A percentile compares a stretch with the other conserved stretches of the same genome.
Conservation (phyloP, 1,139 yeast genomes). For the Zygoascus sp. region DNA sequence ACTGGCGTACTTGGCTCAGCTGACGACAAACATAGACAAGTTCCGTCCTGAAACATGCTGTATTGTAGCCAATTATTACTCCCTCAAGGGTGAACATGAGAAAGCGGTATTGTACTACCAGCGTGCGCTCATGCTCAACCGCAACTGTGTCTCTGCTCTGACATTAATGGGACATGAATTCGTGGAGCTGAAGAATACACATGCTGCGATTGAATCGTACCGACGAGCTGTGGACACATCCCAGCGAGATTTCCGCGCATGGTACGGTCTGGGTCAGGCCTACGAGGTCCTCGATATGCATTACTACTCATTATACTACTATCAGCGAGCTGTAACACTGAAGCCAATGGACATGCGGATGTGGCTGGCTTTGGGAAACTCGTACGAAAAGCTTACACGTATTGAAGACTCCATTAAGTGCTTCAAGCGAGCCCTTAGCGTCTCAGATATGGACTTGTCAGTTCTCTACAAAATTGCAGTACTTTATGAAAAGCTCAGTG, state of each 20-base stretch:
- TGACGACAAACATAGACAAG: slow-evolving; percentile 75
- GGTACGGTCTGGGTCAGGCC: slow-evolving; percentile 99
- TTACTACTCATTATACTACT: slow-evolving; percentile 84
- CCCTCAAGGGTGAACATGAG: slow-evolving; percentile 89
- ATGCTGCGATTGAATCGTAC: slow-evolving; percentile 96
- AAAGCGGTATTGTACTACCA: slow-evolving; percentile 91
- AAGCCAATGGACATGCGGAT: slow-evolving; percentile 87
- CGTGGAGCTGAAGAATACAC: slow-evolving; percentile 91
- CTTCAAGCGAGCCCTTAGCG: slow-evolving; percentile 46
- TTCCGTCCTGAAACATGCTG: slow-evolving; percentile 95
- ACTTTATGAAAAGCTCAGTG: slow-evolving; percentile 56
- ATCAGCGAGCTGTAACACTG: slow-evolving; percentile 83
- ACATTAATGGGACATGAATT: slow-evolving; percentile 98
- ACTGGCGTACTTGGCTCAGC: slow-evolving; percentile 80
- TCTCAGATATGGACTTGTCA: slow-evolving; percentile 46
- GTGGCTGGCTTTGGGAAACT: slow-evolving; percentile 95
- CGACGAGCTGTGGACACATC: slow-evolving; percentile 89
- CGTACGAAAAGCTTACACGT: slow-evolving; percentile 77
- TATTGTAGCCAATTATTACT: slow-evolving; percentile 87
- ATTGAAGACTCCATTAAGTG: slow-evolving; percentile 58
- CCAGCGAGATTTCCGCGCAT: slow-evolving; percentile 86
- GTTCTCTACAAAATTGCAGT: slow-evolving; percentile 66
- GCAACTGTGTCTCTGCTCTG: slow-evolving; percentile 89
- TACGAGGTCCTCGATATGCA: slow-evolving; percentile 97
- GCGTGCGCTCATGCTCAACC: slow-evolving; percentile 77